Conservation (phyloP, 208 protist species). For the Leishmania martiniquensis region DNA sequence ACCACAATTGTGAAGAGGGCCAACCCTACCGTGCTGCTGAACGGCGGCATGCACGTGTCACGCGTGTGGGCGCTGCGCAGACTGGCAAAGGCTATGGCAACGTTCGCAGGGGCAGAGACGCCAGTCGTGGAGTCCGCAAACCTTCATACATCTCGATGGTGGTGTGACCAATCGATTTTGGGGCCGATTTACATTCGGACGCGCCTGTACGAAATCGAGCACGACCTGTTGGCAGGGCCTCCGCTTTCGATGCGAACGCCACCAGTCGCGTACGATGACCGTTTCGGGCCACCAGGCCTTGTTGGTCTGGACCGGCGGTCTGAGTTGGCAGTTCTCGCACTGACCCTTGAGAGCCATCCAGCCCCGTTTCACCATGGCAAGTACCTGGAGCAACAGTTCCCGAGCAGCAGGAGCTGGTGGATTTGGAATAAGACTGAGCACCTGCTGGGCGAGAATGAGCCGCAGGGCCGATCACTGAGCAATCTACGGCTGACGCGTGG, state of each 20-base stretch:
- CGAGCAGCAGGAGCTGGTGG: background rate
- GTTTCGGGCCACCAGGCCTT: constrained; percentile 15
- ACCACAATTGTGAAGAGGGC: constrained; percentile 10
- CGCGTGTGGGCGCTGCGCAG: constrained; percentile 38
- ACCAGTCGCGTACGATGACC: constrained; percentile 5
- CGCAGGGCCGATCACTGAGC: background rate
- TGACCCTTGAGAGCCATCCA: constrained; percentile 17
- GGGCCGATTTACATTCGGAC: constrained; percentile 33
- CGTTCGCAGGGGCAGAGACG: constrained; percentile 19
- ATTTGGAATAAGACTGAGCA: constrained; percentile 17
- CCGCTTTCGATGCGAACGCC: constrained; percentile 7
- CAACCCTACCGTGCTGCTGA: constrained; percentile 28
- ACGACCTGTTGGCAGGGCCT: constrained; percentile 27
- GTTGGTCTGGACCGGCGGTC: constrained; percentile 26
- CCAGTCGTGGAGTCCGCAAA: constrained; percentile 23
- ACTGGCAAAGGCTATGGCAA: constrained; percentile 15
- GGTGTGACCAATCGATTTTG: constrained; percentile 37
- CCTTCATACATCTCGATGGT: constrained; percentile 23
- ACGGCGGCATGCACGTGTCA: constrained; percentile 35
- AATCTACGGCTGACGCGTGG: constrained; percentile 13
- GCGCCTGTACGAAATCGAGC: constrained; percentile 36
- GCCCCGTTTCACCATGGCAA: constrained; percentile 15
- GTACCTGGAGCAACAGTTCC: constrained; percentile 29
- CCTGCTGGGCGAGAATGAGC: constrained; percentile 23
- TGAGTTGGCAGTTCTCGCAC: constrained; percentile 26